phyloP scores from a whole-genome alignment of 179 eudicot genomes.

The Dionaea muscipula region DNA sequence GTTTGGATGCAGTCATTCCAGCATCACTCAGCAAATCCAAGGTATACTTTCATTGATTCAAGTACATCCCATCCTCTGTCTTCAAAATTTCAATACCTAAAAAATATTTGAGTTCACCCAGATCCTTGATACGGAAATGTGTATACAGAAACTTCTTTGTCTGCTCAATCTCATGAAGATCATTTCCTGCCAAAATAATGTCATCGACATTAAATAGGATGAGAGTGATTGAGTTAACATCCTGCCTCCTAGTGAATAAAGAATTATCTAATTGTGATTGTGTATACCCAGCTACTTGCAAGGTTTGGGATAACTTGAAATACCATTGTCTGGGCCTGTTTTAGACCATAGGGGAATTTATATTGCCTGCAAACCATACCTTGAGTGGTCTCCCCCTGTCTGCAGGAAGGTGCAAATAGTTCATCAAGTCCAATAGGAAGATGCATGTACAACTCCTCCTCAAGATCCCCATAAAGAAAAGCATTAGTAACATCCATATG shows the following conservation, averaged over 20 bases:
- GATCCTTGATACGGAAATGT: background rate
- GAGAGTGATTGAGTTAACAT: no score
- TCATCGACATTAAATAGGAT: no score
- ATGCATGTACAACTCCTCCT: background rate
- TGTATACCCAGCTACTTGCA: background rate
- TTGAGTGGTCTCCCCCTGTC: background rate
- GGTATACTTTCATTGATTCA: background rate
- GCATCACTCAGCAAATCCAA: background rate
- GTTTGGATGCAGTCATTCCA: no score
- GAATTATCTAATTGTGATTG: background rate
- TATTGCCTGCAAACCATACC: background rate
- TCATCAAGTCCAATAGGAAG: background rate
- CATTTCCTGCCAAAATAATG: background rate
- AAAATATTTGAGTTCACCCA: no score
- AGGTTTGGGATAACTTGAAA: background rate
- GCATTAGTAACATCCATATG: conserved; percentile 4
- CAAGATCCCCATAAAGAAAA: background rate
- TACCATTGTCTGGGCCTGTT: background rate
- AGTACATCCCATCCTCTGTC: background rate
- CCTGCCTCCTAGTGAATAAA: no score
- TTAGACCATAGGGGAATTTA: background rate
- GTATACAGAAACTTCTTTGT: background rate
- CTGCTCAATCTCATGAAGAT: background rate
- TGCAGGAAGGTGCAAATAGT: no score
- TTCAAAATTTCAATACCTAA: no score